Base-by-base conservation (phyloP, 2,329 filamentous ascomycete species). In the Rhynchosporium agropyri region DNA sequence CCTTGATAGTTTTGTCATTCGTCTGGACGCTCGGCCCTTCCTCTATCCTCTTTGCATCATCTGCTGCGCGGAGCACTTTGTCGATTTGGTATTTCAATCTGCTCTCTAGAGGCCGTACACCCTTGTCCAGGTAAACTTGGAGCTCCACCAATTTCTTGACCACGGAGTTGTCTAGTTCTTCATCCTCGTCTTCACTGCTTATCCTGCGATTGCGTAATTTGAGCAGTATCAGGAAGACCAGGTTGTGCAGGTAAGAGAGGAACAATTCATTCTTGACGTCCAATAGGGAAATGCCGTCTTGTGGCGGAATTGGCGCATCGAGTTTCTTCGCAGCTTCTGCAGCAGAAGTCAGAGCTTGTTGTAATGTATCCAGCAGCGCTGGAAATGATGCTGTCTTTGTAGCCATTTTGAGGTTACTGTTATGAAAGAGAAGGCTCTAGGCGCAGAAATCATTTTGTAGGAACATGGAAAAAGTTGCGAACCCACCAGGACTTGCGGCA, bases 211-310 rank as follows among this genome's bases (percentile, higher is more conserved):
- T 86, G 63, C 91, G 86, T 26, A 98, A 77, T 73, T 96, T 94
- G 43, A 96, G 77, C 1, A 97, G 80, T 50, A 96, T 89, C 46
- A 97, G 80, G 70, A 96, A 96, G 50, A 95, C 91, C 3, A 98
- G 85, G 72, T 97, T 96, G 73, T 99, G 94, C 0, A 99, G 82
- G 77, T 99, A 99, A 3, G 94, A 94, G 45, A 99, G 87, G 20
- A 99, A 87, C n/a, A 99, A 83, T 75, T 99, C 95, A 77, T 96
- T 98, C 79, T 99, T 99, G 68, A 91, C 87, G 74, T 98, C 92
- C 72, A 99, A 88, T 0, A 99, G 86, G 0, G 95, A 97, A 63
- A 99, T 95, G 73, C 95, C 94, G 71, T 97, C 87, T 67, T 88
- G 83, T 1, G 90, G 89, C n/a, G 90, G 85, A 55, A 89, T 79